These are phyloP conservation scores for Hirschioporus abietinus DNA, from an alignment of 768 basidiomycete genomes.

Conservation along the genomic window DNA sequence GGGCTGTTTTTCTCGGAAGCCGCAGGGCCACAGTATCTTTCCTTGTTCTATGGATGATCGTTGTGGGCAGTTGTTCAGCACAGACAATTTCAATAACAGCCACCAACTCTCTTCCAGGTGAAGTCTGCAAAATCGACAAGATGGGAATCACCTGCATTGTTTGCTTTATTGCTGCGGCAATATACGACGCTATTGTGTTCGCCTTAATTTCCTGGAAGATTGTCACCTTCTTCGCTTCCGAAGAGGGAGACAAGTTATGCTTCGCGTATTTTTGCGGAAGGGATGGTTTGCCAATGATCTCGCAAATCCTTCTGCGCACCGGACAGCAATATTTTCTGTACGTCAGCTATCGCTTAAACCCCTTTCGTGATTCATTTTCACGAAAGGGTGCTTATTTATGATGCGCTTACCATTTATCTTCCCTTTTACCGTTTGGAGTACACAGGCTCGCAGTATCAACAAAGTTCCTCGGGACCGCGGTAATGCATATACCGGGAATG, in stretches of 20 bases:
- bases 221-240: not conserved
- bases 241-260: not conserved
- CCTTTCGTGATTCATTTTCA: too few species aligned
- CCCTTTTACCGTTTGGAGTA: not conserved
- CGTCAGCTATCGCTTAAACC: not conserved
- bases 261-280: not conserved
- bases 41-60: conserved; percentile 23
- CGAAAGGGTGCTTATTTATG: not conserved
- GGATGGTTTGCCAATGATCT: not conserved
- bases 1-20: conserved; percentile 21
- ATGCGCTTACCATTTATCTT: too few species aligned
- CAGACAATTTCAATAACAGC: conserved; percentile 21
- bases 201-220: conserved; percentile 29
- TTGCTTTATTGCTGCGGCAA: conserved; percentile 19
- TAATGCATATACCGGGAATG: not conserved
- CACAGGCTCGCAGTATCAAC: not conserved
- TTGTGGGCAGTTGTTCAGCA: conserved; percentile 21
- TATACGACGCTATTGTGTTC: conserved; percentile 30
- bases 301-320: not conserved
- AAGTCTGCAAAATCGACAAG: conserved; percentile 24
- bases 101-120: conserved; percentile 24
- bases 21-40: conserved; percentile 21
- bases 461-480: not conserved
- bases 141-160: conserved; percentile 22
- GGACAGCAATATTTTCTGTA: not conserved